Conservation (phyloP, 2,329 filamentous ascomycete genomes). For the Calonectria crousiana region DNA sequence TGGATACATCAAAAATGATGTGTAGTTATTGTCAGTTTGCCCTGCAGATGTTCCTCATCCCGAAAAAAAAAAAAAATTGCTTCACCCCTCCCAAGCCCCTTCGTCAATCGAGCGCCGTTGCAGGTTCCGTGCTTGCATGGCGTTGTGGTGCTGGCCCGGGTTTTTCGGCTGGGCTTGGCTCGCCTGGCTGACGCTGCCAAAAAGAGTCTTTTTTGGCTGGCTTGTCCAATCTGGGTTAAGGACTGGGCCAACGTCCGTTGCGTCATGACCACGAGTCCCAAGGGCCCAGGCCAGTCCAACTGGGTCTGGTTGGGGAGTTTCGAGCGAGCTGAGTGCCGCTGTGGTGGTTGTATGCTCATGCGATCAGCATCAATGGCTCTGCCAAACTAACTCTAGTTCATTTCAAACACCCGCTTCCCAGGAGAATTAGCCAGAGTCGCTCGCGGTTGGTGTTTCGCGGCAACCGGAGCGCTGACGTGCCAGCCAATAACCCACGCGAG, state of each 20-base stretch:
- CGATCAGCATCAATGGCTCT: constrained; percentile 10
- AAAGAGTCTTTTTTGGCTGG: constrained; percentile 10
- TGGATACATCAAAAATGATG: constrained; percentile 16
- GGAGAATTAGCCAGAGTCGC: constrained; percentile 13
- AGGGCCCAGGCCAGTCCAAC: constrained; percentile 12
- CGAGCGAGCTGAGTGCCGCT: constrained; percentile 19
- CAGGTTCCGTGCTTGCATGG: constrained; percentile 21
- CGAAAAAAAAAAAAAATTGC: neutral
- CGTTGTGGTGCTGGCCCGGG: constrained; percentile 18
- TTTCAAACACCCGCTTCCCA: constrained; percentile 10
- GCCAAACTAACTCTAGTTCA: constrained; percentile 32
- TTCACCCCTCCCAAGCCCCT: neutral
- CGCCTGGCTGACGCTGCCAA: constrained; percentile 16
- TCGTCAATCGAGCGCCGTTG: neutral
- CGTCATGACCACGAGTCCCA: neutral
- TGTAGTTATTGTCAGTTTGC: constrained; percentile 5
- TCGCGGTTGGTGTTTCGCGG: constrained; percentile 18
- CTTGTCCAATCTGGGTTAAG: constrained; percentile 24
- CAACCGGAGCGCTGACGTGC: constrained; percentile 5
- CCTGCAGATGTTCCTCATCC: neutral
- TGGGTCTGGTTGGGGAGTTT: constrained; percentile 24
- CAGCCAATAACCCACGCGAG: constrained; percentile 27
- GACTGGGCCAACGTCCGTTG: constrained; percentile 1
- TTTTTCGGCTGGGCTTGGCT: constrained; percentile 22
- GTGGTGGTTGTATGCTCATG: constrained; percentile 15